Evolutionary conservation across 345 rosid genomes (phyloP).

Genomic region (Hirschfeldia incana): DNA sequence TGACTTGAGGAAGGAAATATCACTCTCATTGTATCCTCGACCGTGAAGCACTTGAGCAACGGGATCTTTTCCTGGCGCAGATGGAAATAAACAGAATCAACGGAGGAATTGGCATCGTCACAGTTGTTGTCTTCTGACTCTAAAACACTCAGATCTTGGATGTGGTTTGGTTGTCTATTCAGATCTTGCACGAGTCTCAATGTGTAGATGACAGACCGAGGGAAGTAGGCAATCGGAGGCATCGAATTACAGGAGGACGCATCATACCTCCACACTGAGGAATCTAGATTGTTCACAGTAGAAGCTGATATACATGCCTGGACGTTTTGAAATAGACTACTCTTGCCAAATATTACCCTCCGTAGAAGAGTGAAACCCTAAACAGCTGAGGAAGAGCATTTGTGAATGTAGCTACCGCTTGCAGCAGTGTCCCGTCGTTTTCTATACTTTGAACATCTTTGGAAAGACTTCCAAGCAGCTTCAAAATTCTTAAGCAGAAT

Average conservation of each 20-base stretch:
- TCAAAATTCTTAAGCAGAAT: conserved; percentile 70
- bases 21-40: conserved; percentile 62
- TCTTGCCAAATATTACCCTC: conserved; percentile 73
- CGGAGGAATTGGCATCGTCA: conserved; percentile 34
- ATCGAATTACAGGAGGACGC: conserved; percentile 49
- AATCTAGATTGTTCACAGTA: conserved; percentile 62
- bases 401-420: conserved; percentile 65
- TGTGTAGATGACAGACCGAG: conserved; percentile 62
- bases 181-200: conserved; percentile 75
- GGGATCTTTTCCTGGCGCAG: conserved; percentile 59
- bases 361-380: conserved; percentile 48
- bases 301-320: conserved; percentile 74
- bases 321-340: conserved; percentile 59
- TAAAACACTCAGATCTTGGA: conserved; percentile 54
- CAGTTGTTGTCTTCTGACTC: conserved; percentile 38
- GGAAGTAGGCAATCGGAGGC: conserved; percentile 76
- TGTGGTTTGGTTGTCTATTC: conserved; percentile 54
- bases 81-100: conserved; percentile 52
- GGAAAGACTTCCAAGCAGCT: conserved; percentile 67
- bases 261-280: conserved; percentile 73
- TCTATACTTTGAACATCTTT: conserved; percentile 64
- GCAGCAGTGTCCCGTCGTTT: conserved; percentile 58
- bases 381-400: conserved; percentile 63
- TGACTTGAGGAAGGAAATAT: conserved; percentile 71
- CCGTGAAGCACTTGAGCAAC: conserved; percentile 57